Conservation (phyloP, 305 asterid genomes). For the Rubia occidens region DNA sequence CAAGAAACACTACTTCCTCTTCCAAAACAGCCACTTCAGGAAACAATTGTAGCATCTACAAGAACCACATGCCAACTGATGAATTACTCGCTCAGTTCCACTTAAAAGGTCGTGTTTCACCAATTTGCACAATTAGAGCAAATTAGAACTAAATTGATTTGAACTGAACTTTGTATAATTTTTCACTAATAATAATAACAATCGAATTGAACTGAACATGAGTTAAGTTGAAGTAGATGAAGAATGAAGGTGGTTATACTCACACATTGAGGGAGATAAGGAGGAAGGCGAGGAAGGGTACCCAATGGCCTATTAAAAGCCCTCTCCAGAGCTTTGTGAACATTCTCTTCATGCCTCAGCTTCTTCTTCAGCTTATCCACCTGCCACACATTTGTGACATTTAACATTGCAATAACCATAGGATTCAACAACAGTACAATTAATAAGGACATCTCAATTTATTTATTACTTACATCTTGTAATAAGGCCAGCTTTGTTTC, state of each 20-base stretch:
- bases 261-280: conserved; percentile 78
- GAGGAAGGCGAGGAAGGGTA: conserved; percentile 77
- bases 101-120: no score
- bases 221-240: background rate
- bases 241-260: conserved; percentile 12
- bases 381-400: conserved; percentile 25
- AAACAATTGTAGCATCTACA: conserved; percentile 75
- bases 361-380: conserved; percentile 82
- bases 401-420: background rate
- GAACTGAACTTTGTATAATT: no score
- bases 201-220: background rate
- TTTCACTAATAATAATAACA: no score
- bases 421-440: background rate
- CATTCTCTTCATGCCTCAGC: conserved; percentile 75
- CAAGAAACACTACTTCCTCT: conserved; percentile 86
- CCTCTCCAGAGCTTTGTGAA: conserved; percentile 70
- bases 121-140: no score
- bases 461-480: conserved; percentile 60
- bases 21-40: conserved; percentile 97
- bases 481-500: conserved; percentile 62
- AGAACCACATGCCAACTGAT: background rate
- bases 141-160: no score
- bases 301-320: conserved; percentile 79
- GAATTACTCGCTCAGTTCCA: no score
- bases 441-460: no score